phyloP scores from a whole-genome alignment of 768 basidiomycete species.

The Baorangia bicolor region DNA sequence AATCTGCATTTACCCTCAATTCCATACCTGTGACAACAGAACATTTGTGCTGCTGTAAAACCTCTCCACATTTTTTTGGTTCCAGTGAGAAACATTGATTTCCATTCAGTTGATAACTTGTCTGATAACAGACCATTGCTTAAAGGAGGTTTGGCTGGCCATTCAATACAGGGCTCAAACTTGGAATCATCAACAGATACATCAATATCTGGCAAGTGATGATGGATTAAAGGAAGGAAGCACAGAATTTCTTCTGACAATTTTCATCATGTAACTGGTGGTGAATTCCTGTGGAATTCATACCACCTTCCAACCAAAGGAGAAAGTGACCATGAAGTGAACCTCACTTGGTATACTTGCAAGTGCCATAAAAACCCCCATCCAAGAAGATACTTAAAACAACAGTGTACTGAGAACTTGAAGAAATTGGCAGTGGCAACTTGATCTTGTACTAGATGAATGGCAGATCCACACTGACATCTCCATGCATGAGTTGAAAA shows the following conservation, averaged over 20 bases:
- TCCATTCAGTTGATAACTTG: background rate
- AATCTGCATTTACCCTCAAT: constrained; percentile 30
- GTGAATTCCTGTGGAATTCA: constrained; percentile 36
- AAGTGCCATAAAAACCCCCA: constrained; percentile 24
- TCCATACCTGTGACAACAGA: constrained; percentile 34
- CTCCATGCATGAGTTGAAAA: too few relatives aligned
- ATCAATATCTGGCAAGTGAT: constrained; percentile 31
- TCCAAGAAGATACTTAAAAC: constrained; percentile 18
- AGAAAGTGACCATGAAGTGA: constrained; percentile 35
- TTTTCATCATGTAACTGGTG: background rate
- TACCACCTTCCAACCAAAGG: constrained; percentile 28
- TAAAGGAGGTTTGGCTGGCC: background rate
- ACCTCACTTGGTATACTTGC: constrained; percentile 29
- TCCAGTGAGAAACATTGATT: background rate
- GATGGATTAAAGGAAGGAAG: constrained; percentile 33
- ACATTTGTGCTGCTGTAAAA: constrained; percentile 21
- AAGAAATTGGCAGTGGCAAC: constrained; percentile 37
- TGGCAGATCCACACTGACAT: too few relatives aligned
- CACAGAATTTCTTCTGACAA: constrained; percentile 19
- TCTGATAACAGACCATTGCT: background rate
- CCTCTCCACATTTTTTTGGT: constrained; percentile 23
- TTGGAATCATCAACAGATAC: constrained; percentile 6
- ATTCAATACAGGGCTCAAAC: background rate
- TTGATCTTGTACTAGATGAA: constrained; percentile 31
- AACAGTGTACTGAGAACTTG: constrained; percentile 21